phyloP scores from a whole-genome alignment of 2,329 filamentous ascomycete genomes.

The Nannizziopsis barbatae region DNA sequence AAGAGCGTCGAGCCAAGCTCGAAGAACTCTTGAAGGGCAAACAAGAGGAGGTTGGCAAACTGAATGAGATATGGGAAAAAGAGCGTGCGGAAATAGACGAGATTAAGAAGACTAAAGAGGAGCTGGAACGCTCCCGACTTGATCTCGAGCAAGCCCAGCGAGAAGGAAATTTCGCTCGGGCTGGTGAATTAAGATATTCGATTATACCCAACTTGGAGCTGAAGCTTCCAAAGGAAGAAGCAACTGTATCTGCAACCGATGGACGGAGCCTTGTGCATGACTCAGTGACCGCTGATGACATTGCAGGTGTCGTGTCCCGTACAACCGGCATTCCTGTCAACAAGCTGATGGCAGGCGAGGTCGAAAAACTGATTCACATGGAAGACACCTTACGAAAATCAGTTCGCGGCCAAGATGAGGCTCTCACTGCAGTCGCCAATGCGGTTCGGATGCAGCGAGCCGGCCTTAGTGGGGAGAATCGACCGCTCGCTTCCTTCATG shows the following conservation, averaged over 20 bases:
- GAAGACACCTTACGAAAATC: constrained; percentile 75
- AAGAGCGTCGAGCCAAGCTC: constrained; percentile 76
- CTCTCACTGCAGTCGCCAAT: constrained; percentile 78
- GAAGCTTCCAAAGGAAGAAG: constrained; percentile 64
- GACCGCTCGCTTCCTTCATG: constrained; percentile 90
- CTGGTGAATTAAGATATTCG: constrained; percentile 83
- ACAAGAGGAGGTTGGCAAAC: constrained; percentile 60
- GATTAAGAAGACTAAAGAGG: constrained; percentile 75
- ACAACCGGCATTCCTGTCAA: constrained; percentile 86
- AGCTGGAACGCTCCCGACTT: constrained; percentile 73
- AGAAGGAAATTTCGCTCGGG: constrained; percentile 75
- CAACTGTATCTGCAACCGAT: constrained; percentile 30
- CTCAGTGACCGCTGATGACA: constrained; percentile 89
- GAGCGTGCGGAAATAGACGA: constrained; percentile 75
- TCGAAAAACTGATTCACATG: constrained; percentile 92
- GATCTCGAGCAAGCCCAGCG: constrained; percentile 82
- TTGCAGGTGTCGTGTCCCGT: constrained; percentile 79
- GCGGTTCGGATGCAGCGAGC: constrained; percentile 90
- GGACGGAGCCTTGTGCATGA: constrained; percentile 68
- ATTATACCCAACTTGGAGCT: constrained; percentile 71
- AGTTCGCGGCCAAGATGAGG: constrained; percentile 88
- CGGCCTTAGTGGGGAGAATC: constrained; percentile 80
- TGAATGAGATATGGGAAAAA: constrained; percentile 81
- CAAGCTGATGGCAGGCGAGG: constrained; percentile 84
- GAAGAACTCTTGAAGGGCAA: constrained; percentile 64